A percentile compares a stretch with the other conserved stretches of the same genome.
phyloP scores from a whole-genome alignment of 305 asterid genomes.

The Withania somnifera region DNA sequence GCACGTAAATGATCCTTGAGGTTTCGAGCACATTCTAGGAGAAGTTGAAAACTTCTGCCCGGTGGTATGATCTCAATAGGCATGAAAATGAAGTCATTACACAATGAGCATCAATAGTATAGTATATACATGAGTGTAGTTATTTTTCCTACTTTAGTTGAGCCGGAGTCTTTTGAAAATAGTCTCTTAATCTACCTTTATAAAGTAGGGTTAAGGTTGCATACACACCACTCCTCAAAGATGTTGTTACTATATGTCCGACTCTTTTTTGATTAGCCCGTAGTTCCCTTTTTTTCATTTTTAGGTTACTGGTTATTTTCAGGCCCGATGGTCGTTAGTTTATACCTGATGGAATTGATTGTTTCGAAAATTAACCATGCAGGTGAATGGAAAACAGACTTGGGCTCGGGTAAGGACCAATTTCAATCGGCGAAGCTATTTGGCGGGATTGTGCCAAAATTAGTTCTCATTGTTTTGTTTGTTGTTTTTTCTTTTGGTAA shows the following conservation, averaged over 20 bases:
- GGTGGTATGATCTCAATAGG: constrained; percentile 23
- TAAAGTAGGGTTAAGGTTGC: too few species aligned
- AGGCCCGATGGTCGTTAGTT: too few species aligned
- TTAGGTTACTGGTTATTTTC: too few species aligned
- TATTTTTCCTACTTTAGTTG: too few species aligned
- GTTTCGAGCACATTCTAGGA: neutral
- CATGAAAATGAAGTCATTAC: constrained; percentile 22
- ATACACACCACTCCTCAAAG: too few species aligned
- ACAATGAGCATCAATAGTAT: neutral
- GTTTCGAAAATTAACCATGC: neutral
- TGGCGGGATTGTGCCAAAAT: neutral
- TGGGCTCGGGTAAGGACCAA: neutral
- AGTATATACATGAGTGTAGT: too few species aligned
- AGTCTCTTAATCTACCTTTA: too few species aligned
- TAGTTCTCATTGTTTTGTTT: neutral
- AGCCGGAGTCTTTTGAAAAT: too few species aligned
- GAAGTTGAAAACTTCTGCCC: constrained; percentile 9
- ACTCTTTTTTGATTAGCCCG: too few species aligned
- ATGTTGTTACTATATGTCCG: too few species aligned
- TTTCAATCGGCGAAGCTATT: neutral
- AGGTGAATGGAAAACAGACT: neutral
- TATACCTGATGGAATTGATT: neutral
- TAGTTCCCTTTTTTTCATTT: too few species aligned
- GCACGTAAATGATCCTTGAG: constrained; percentile 15
- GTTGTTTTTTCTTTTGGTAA: neutral